A percentile compares a stretch with the other conserved stretches of the same genome.
phyloP scores from a whole-genome alignment of 208 protist genomes.

The Trypanosoma melophagium region DNA sequence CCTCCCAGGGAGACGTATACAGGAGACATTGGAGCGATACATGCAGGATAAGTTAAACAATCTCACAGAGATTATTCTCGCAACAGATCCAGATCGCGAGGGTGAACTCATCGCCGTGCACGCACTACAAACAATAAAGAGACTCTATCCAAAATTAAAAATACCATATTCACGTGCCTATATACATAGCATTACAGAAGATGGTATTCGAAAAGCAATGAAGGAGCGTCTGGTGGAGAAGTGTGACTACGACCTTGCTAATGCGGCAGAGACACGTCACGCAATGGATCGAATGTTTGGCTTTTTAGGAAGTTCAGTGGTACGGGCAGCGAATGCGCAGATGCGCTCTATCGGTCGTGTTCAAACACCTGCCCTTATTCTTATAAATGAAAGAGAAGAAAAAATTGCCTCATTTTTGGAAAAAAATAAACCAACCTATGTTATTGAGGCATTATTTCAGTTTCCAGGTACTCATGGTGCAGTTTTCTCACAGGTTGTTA shows the following conservation, averaged over 20 bases:
- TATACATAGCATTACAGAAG: conserved; percentile 90
- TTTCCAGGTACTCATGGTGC: conserved; percentile 44
- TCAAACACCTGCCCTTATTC: conserved; percentile 88
- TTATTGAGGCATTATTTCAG: conserved; percentile 57
- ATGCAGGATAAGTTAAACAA: conserved; percentile 76
- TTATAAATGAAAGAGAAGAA: conserved; percentile 79
- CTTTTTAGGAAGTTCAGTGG: conserved; percentile 88
- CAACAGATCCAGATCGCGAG: conserved; percentile 90
- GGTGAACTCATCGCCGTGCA: conserved; percentile 91
- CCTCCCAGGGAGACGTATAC: conserved; percentile 69
- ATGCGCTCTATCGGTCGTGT: conserved; percentile 91
- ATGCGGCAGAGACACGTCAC: conserved; percentile 86
- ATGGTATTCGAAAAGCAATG: conserved; percentile 81
- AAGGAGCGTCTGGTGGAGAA: conserved; percentile 57
- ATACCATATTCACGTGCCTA: conserved; percentile 90
- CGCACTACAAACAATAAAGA: conserved; percentile 65
- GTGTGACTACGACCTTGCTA: conserved; percentile 80
- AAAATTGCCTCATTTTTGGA: conserved; percentile 64
- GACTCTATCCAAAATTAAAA: conserved; percentile 75
- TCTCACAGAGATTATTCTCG: conserved; percentile 89
- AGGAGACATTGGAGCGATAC: conserved; percentile 79
- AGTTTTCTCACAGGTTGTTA: conserved; percentile 61
- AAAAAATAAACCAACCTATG: conserved; percentile 52
- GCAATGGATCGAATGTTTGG: conserved; percentile 91
- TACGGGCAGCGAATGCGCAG: conserved; percentile 83